Evolutionary conservation across 1,284 basidiomycete genomes (phyloP), one percentile per base, ranked within the genome.

Genomic region (Ganoderma lucidum): DNA sequence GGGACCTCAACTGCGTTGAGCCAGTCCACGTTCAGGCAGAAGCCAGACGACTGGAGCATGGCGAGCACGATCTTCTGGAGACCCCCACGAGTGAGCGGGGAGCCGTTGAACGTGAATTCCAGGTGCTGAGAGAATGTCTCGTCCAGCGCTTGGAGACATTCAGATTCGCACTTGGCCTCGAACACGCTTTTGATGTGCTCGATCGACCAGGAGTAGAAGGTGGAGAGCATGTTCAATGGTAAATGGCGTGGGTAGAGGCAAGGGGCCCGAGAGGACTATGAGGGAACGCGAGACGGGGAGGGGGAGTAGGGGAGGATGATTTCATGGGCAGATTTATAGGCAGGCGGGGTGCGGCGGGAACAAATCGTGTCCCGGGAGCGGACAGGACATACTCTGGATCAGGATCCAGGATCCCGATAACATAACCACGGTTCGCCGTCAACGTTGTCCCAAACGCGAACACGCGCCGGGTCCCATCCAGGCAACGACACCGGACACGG

Each of bases 131-230:
- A 76, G 75, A 89, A 88, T 1, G 88, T 88, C 3, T 79, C 75
- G 44, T 81, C 79, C 59, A 88, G 80, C 53, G 87, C 86, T 42
- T 77, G 78, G 12, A 84, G 75, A 23, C 83, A 81, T 42, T 83
- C 82, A 39, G 81, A 80, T 69, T 86, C 83, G 28, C 78, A 83
- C 45, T 80, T 75, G 5, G 86, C 85, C 76, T 88, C 87, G 75
- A 89, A 89, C 63, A 89, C 80, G 45, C 78, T 77, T 48, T 78
- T 78, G 68, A 88, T 88, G 74, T 87, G 87, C 67, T 81, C 78
- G 45, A 79, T 74, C 2, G 87, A 88, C 88, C 87, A 89, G n/a
- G 84, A 79, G 45, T 84, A 81, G 70, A 88, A 80, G 17, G 84
- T 83, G 66, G 80, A 78, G 69, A 76, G 75, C 64, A 87, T 82